Base-by-base conservation (phyloP, 495 filamentous ascomycete species). In the Xylaria acuta region DNA sequence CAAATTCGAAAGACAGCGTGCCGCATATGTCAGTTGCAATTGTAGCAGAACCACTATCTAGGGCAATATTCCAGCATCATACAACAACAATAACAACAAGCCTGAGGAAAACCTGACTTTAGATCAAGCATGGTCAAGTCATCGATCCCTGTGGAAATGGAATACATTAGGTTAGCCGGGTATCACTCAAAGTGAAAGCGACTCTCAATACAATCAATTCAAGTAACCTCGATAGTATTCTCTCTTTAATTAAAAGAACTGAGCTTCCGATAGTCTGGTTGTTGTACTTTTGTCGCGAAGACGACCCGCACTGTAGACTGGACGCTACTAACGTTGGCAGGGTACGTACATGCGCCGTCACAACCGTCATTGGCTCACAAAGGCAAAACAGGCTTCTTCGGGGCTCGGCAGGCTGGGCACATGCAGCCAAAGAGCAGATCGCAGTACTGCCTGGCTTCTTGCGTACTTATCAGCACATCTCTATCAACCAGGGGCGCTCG, bases 331-430 rank as follows among this genome's bases (percentile, higher is more conserved):
- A 38, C 7, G 36, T 38, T 38, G 36, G 36, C 36, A 3, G 18
- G 49, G 67, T 60, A 38, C 40, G 16, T 30, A 45, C 40, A 25
- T 64, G 56, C 56, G 56, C 54, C 56, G 32, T 43, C 36, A 38
- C 59, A 45, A 40, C 45, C 69, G 60, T 47, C 38, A 71, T 71
- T 71, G 69, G 69, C 69, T 71, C 69, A 30, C 45, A 64, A 20
- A 58, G 60, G n/a, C 41, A 66, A 64, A 72, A 60, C 70, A 72
- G 63, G 70, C 36, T 64, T 60, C 62, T n/a, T 58, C 34, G 27
- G 53, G 25, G 70, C 70, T 65, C 63, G 49, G 70, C 70, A 72
- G 41, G 70, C 70, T 72, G 20, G 63, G 53, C 63, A 60, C 49
- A 59, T 67, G 70, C 45, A 66, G 41, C 56, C 41, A 43, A 27